Evolutionary conservation across 495 filamentous ascomycete species (phyloP).

Genomic region (Aspergillus sparsus): DNA sequence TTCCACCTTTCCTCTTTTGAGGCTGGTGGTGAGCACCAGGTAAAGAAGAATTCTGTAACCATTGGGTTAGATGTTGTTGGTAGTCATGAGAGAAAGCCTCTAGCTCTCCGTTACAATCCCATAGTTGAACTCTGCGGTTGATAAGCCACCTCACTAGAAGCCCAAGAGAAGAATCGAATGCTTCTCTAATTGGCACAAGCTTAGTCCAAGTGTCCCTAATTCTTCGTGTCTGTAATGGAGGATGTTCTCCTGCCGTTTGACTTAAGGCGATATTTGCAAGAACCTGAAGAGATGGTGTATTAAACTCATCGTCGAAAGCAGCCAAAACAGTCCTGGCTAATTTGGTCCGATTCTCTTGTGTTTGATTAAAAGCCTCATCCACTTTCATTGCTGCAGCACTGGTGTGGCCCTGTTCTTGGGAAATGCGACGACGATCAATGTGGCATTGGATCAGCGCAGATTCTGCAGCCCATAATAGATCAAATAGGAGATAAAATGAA

Average conservation of each 20-base stretch:
- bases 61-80: constrained; percentile 30
- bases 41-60: constrained; percentile 27
- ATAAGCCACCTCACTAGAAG: constrained; percentile 31
- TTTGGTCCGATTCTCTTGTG: constrained; percentile 24
- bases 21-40: constrained; percentile 6
- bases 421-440: constrained; percentile 29
- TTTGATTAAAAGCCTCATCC: constrained; percentile 23
- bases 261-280: constrained; percentile 25
- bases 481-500: constrained; percentile 25
- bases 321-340: constrained; percentile 27
- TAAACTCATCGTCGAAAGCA: constrained; percentile 28
- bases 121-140: constrained; percentile 33
- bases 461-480: constrained; percentile 29
- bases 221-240: constrained; percentile 27
- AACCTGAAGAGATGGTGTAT: constrained; percentile 25
- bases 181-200: constrained; percentile 19
- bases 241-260: constrained; percentile 20
- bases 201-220: constrained; percentile 27
- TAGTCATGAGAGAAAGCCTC: constrained; percentile 32
- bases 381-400: constrained; percentile 22
- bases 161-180: constrained; percentile 19
- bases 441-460: constrained; percentile 31
- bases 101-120: constrained; percentile 34
- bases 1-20: constrained; percentile 10
- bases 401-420: constrained; percentile 25